phyloP scores from a whole-genome alignment of 164 flowering plant species.

The Annona squamosa region DNA sequence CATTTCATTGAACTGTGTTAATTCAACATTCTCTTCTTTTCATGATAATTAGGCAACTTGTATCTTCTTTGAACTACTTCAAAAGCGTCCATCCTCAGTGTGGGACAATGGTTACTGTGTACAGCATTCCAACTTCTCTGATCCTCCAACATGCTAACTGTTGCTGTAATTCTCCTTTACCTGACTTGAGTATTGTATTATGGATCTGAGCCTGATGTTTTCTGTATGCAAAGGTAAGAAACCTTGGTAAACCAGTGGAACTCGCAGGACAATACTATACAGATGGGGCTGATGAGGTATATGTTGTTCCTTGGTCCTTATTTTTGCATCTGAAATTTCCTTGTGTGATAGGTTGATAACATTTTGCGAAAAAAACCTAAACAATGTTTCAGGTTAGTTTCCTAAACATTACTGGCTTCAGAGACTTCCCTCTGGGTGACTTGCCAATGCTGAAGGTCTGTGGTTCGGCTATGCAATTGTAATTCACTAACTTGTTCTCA shows the following conservation, averaged over 20 bases:
- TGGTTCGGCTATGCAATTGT: constrained; percentile 8
- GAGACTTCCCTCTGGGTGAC: constrained; percentile 94
- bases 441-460: constrained; percentile 96
- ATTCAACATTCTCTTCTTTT: neutral
- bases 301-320: constrained; percentile 4
- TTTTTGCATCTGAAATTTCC: neutral
- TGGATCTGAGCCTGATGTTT: constrained; percentile 2
- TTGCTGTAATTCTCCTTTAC: neutral
- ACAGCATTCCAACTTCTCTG: neutral
- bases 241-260: constrained; percentile 97
- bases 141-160: neutral
- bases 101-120: neutral
- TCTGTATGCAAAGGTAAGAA: constrained; percentile 55
- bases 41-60: neutral
- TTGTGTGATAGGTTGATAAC: neutral
- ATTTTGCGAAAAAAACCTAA: constrained; percentile 5
- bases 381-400: constrained; percentile 68
- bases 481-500: neutral
- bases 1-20: neutral
- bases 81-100: neutral
- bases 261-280: constrained; percentile 87
- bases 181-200: constrained; percentile 3
- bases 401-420: constrained; percentile 90
- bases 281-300: constrained; percentile 99
- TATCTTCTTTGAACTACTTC: neutral